Conservation (phyloP, 768 basidiomycete genomes). For the Tephrocybe rancida region DNA sequence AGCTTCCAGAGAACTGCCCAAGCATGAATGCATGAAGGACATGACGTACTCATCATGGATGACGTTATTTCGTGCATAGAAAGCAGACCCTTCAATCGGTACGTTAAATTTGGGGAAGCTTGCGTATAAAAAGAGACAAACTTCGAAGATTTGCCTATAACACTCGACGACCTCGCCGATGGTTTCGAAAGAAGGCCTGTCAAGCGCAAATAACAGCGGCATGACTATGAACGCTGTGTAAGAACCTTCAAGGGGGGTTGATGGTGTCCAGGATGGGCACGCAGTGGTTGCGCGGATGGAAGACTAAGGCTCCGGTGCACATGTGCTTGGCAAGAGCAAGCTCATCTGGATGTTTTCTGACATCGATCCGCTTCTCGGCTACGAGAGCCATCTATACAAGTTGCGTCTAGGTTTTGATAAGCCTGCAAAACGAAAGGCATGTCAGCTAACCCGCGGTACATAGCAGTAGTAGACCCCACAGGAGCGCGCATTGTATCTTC, state of each 20-base stretch:
- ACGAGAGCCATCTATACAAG: conserved; percentile 30
- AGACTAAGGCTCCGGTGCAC: conserved; percentile 5
- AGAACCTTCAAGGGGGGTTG: conserved; percentile 12
- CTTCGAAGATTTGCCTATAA: conserved; percentile 32
- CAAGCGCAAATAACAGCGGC: conserved; percentile 19
- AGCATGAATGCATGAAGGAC: no score
- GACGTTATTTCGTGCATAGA: conserved; percentile 36
- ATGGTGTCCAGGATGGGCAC: conserved; percentile 25
- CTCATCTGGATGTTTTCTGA: conserved; percentile 24
- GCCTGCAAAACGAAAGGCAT: no score
- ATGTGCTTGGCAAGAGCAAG: conserved; percentile 26
- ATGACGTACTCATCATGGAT: conserved; percentile 38
- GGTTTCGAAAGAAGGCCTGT: conserved; percentile 23
- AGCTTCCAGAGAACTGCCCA: no score
- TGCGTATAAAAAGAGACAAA: conserved; percentile 16
- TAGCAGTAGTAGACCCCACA: no score
- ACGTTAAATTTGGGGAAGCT: not conserved
- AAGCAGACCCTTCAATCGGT: conserved; percentile 23
- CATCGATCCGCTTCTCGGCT: conserved; percentile 23
- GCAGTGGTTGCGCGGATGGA: conserved; percentile 31
- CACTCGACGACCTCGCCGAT: conserved; percentile 31
- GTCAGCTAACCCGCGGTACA: no score
- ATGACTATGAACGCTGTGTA: conserved; percentile 20
- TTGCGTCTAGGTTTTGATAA: conserved; percentile 26
- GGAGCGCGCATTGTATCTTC: no score